A percentile compares a stretch with the other conserved stretches of the same genome.
Conservation (phyloP, 2,329 filamentous ascomycete genomes). For the Pestalotiopsis sp. region DNA sequence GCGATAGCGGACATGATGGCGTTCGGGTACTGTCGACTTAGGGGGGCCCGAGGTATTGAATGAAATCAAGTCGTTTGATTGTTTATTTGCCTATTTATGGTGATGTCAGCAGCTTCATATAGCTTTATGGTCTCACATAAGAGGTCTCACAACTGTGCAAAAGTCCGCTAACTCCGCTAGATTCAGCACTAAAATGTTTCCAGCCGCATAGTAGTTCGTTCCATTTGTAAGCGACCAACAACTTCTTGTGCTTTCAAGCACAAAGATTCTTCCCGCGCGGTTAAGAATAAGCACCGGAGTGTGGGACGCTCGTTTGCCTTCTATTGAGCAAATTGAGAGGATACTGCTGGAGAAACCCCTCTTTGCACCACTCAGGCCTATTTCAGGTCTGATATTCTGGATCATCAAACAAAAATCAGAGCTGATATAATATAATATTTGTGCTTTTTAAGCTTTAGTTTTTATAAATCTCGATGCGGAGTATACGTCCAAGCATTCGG, state of each 20-base stretch:
- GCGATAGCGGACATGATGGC: slow-evolving; percentile 39
- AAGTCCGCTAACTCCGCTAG: slow-evolving; percentile 7
- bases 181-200: background rate
- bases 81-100: background rate
- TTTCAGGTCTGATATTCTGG: no score
- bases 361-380: no score
- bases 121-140: background rate
- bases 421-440: no score
- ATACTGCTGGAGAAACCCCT: no score
- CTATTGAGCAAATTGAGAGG: no score
- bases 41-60: no score
- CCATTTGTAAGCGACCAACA: slow-evolving; percentile 5
- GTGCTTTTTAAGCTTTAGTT: no score
- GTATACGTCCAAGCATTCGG: no score
- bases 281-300: no score
- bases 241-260: background rate
- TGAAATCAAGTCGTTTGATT: background rate
- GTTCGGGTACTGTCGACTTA: background rate
- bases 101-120: background rate
- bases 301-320: no score
- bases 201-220: background rate
- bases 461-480: no score
- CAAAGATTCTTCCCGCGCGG: background rate
- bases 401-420: no score
- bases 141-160: background rate